Conservation (phyloP, 257 asterid species). For the Solanum peruvianum region DNA sequence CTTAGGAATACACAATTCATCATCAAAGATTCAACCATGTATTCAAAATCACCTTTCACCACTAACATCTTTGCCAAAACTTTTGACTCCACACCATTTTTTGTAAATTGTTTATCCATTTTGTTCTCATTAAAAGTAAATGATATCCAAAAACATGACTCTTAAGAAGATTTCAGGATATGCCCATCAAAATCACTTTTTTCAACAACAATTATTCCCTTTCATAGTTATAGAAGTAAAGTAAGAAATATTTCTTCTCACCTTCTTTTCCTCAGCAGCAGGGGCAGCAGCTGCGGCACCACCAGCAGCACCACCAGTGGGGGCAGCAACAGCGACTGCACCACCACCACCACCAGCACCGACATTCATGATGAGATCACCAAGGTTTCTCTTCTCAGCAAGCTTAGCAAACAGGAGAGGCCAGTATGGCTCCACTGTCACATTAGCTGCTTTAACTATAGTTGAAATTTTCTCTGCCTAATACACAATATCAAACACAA, state of each 20-base stretch:
- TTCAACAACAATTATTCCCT: background rate
- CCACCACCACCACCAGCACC: slow-evolving; percentile 66
- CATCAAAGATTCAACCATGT: background rate
- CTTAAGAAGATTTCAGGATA: background rate
- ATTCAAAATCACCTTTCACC: background rate
- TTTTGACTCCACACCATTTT: too few relatives aligned
- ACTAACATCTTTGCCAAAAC: background rate
- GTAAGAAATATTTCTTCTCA: background rate
- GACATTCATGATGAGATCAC: slow-evolving; percentile 45
- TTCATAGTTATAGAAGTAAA: background rate
- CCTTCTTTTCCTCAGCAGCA: slow-evolving; percentile 46
- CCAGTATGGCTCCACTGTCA: slow-evolving; percentile 73
- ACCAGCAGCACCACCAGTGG: slow-evolving; percentile 23
- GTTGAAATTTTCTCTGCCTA: slow-evolving; percentile 64
- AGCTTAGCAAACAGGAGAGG: slow-evolving; percentile 60
- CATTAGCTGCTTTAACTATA: slow-evolving; percentile 41
- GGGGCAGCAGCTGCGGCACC: slow-evolving; percentile 50
- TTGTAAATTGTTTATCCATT: background rate
- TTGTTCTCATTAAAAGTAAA: background rate
- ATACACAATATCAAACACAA: background rate
- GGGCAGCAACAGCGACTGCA: slow-evolving; percentile 31
- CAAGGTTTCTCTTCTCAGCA: slow-evolving; percentile 52
- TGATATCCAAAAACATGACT: background rate
- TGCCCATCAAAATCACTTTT: background rate
- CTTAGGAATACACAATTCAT: background rate